Conservation (phyloP, 2,329 filamentous ascomycete genomes). For the Aaosphaeria arxii region DNA sequence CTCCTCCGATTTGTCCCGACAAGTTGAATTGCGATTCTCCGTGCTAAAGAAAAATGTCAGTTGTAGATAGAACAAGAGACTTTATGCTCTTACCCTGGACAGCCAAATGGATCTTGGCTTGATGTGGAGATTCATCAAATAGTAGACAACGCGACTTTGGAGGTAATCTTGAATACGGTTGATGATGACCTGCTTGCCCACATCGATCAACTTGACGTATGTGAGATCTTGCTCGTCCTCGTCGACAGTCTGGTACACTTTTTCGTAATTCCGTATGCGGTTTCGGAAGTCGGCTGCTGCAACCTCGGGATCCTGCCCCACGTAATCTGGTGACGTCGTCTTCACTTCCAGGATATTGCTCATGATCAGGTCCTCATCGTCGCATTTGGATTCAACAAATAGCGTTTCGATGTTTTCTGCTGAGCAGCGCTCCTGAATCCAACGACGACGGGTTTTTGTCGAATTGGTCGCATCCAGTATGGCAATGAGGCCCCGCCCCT, state of each 20-base stretch:
- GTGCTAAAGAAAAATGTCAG: constrained; percentile 55
- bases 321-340: constrained; percentile 91
- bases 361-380: constrained; percentile 95
- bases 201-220: constrained; percentile 96
- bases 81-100: constrained; percentile 66
- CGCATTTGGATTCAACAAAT: constrained; percentile 96
- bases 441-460: constrained; percentile 82
- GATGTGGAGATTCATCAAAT: constrained; percentile 97
- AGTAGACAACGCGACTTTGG: constrained; percentile 94
- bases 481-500: constrained; percentile 75
- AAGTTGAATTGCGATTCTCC: constrained; percentile 94
- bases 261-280: constrained; percentile 95
- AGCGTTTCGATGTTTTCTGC: constrained; percentile 80
- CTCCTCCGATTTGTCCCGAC: constrained; percentile 85
- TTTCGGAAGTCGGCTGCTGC: constrained; percentile 91
- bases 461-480: constrained; percentile 97
- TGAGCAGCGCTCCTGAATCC: constrained; percentile 80
- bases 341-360: constrained; percentile 97
- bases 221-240: constrained; percentile 84
- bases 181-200: constrained; percentile 94
- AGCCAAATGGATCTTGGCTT: constrained; percentile 95
- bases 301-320: constrained; percentile 86
- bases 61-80: background rate
- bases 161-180: constrained; percentile 97
- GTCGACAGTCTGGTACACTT: constrained; percentile 91